Conservation (phyloP, 1,139 yeast species). For the Pichia norvegensis region DNA sequence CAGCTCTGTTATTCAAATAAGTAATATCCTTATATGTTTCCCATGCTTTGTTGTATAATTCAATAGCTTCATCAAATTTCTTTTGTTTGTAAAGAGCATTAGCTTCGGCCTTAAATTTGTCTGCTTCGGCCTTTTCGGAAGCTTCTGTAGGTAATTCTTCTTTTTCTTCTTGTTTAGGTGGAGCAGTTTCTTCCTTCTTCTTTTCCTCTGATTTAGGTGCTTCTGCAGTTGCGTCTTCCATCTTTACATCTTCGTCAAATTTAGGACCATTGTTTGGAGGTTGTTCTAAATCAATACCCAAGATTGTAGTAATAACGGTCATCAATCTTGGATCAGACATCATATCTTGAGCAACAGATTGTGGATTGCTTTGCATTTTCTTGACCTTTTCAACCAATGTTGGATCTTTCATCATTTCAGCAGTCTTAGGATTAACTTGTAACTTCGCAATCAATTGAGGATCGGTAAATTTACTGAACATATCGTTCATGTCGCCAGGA, state of each 20-base stretch:
- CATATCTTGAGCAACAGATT: slow-evolving; percentile 56
- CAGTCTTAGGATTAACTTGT: slow-evolving; percentile 78
- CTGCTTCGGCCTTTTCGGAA: slow-evolving; percentile 51
- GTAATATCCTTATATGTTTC: slow-evolving; percentile 77
- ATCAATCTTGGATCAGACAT: slow-evolving; percentile 78
- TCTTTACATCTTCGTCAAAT: slow-evolving; percentile 21
- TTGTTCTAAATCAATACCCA: slow-evolving; percentile 69
- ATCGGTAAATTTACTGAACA: slow-evolving; percentile 51
- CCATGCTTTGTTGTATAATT: slow-evolving; percentile 80
- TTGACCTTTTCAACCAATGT: slow-evolving; percentile 64
- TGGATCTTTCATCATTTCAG: slow-evolving; percentile 83
- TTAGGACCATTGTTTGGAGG: slow-evolving; percentile 30
- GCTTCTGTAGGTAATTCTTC: slow-evolving; percentile 29
- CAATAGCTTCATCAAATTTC: slow-evolving; percentile 90
- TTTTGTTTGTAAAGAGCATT: slow-evolving; percentile 79
- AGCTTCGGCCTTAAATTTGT: slow-evolving; percentile 76
- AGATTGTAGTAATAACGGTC: slow-evolving; percentile 78
- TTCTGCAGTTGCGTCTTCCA: slow-evolving; percentile 21
- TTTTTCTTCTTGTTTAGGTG: slow-evolving; percentile 12
- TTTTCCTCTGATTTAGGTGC: slow-evolving; percentile 15
- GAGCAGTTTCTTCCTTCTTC: slow-evolving; percentile 21
- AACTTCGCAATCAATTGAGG: slow-evolving; percentile 73
- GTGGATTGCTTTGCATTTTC: slow-evolving; percentile 65
- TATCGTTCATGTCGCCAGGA: slow-evolving; percentile 60
- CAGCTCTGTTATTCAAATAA: slow-evolving; percentile 91